These are phyloP conservation scores for Betula pendula DNA, from an alignment of 306 rosid species.

Conservation along the genomic window DNA sequence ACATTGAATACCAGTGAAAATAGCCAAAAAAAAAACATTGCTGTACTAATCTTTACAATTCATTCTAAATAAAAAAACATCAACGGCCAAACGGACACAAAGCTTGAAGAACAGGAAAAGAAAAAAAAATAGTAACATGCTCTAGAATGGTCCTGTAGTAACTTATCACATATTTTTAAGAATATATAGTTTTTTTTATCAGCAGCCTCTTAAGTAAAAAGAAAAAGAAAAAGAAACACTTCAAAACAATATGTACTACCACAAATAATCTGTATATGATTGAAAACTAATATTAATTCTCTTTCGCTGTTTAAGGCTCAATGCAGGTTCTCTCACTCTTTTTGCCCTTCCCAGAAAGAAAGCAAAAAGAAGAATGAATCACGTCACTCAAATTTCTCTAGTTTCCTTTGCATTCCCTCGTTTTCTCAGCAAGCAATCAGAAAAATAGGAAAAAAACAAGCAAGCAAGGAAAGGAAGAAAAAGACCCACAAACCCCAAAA, in stretches of 20 bases:
- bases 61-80: not conserved
- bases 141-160: not conserved
- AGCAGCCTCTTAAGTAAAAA: not conserved
- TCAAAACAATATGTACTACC: not conserved
- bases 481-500: not conserved
- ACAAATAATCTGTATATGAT: not conserved
- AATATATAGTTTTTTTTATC: not conserved
- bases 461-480: not conserved
- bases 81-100: not conserved
- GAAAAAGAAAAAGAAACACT: not conserved
- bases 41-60: not conserved
- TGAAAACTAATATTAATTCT: not conserved
- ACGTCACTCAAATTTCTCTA: conserved; percentile 1
- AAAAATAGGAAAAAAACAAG: conserved; percentile 8
- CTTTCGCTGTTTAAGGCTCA: not conserved
- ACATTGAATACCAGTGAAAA: not conserved
- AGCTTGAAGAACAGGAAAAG: not conserved
- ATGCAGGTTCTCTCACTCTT: not conserved
- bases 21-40: not conserved
- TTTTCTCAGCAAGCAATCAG: conserved; percentile 20
- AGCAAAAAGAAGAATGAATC: conserved; percentile 10
- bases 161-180: not conserved
- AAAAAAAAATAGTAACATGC: not conserved
- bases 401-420: not conserved
- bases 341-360: not conserved